Evolutionary conservation across 2,329 filamentous ascomycete species (phyloP), one percentile per base, ranked within the genome.

Genomic region (Nemania diffusa): DNA sequence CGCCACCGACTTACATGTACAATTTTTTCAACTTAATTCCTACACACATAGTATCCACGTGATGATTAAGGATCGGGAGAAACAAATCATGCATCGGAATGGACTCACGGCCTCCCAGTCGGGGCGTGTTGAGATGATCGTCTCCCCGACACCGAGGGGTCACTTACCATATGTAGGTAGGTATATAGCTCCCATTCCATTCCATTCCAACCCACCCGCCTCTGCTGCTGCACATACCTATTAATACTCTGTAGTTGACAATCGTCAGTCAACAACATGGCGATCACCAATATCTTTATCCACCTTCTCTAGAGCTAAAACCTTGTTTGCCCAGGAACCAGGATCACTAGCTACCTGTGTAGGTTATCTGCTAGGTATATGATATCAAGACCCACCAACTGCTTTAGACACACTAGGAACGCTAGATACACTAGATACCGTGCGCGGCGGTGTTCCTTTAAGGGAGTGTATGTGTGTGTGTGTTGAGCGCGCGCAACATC

Each of bases 301-400:
- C 24, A 40, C 44, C n/a, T 37, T 8, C 32, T 32, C 32, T 55
- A 51, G 57, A 58, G 51, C 58, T 57, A 46, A 46, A 60, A 52
- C 55, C 63, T 62, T 53, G 67, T 52, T 40, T 22, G 44, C 56
- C 50, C 44, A 63, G 64, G 34, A 56, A 27, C 55, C 37, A 52
- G 58, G 32, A 63, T 66, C 57, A 34, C 20, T 56, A 46, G 62
- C 22, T 53, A 59, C 29, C 57, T 27, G 20, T 34, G 52, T 58
- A 51, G 50, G 13, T 29, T 34, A 20, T 59, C 34, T 37, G n/a
- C n/a, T n/a, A n/a, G n/a, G n/a, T n/a, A n/a, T n/a, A 62, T 62
- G 32, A 56, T 56, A 44, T 29, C 6, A 53, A 65, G 55, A 63
- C 67, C 67, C 58, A 66, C 67, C 44, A 48, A 5, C n/a, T 52